Evolutionary conservation across 345 rosid genomes (phyloP).

Genomic region (Eucalyptus cloeziana): DNA sequence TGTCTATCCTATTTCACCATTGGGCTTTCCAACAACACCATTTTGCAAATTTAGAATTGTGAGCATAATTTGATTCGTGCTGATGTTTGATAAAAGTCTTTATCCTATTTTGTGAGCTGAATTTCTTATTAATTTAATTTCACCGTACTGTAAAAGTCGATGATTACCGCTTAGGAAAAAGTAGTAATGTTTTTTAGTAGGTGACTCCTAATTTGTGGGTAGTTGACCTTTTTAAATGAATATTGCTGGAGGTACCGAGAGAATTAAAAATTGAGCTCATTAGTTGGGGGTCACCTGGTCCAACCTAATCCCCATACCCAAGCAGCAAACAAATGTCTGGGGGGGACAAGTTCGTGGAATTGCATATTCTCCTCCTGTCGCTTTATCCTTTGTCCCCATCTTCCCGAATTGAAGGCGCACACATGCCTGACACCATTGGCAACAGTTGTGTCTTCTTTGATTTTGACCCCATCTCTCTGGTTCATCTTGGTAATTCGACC

Average conservation of each 20-base stretch:
- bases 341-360: background rate
- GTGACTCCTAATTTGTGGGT: background rate
- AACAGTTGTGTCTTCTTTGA: background rate
- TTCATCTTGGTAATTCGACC: background rate
- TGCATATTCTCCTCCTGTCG: background rate
- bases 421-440: background rate
- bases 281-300: background rate
- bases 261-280: background rate
- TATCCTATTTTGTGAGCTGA: background rate
- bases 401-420: background rate
- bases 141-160: accelerated
- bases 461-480: background rate
- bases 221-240: background rate
- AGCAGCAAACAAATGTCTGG: background rate
- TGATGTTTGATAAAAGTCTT: background rate
- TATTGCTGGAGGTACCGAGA: background rate
- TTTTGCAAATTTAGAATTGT: background rate
- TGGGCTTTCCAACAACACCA: background rate
- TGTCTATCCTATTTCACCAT: background rate
- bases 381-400: background rate
- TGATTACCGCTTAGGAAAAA: background rate
- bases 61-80: accelerated
- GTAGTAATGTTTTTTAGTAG: background rate
- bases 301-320: background rate
- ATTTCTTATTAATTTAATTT: background rate